These are phyloP conservation scores for Xylaria palmicola DNA, from an alignment of 495 filamentous ascomycete genomes.

Conservation along the genomic window DNA sequence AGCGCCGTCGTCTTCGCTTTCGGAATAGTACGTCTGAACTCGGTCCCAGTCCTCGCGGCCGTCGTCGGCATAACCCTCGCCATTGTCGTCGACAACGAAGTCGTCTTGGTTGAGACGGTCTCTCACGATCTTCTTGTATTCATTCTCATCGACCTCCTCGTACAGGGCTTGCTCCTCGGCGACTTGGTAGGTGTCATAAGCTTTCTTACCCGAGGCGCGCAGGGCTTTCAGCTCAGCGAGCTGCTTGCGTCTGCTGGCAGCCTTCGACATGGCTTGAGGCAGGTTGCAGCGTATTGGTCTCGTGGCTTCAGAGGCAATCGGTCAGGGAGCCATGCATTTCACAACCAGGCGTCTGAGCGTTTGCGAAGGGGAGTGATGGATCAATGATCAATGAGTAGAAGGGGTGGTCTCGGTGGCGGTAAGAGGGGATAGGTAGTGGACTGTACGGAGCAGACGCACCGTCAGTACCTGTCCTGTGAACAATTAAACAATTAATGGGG, in stretches of 20 bases:
- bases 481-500: conserved; percentile 12
- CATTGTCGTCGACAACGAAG: conserved; percentile 95
- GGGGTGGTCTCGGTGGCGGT: neutral
- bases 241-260: conserved; percentile 44
- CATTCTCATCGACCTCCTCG: conserved; percentile 95
- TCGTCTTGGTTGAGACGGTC: conserved; percentile 89
- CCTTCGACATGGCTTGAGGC: conserved; percentile 41
- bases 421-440: neutral
- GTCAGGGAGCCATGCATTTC: neutral
- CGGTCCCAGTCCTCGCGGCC: conserved; percentile 95
- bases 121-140: conserved; percentile 93
- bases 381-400: neutral
- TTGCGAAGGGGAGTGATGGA: neutral
- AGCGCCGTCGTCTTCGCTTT: conserved; percentile 65
- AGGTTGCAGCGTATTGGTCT: neutral
- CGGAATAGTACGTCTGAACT: conserved; percentile 63
- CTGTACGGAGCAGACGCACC: neutral
- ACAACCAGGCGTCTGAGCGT: neutral
- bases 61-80: conserved; percentile 92
- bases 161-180: conserved; percentile 83
- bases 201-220: conserved; percentile 85
- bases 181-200: conserved; percentile 83
- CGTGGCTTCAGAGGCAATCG: neutral
- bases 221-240: conserved; percentile 83
- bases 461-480: neutral